These are phyloP conservation scores for Pseudogymnoascus sp. DNA, from an alignment of 2,329 filamentous ascomycete genomes.

Conservation along the genomic window DNA sequence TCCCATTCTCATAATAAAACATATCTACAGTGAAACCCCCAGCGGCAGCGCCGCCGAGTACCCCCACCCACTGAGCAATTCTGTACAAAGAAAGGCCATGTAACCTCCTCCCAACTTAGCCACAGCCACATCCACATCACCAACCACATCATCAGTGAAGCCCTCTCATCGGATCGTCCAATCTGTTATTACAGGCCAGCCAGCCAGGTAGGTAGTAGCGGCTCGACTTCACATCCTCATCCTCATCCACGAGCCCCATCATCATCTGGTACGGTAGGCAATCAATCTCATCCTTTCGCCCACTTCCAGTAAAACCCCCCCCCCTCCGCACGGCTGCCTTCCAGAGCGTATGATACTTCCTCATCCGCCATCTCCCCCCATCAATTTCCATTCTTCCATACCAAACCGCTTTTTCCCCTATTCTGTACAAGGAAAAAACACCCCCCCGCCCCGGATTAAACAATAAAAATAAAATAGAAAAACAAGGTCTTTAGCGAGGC, in stretches of 20 bases:
- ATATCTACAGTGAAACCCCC: not conserved
- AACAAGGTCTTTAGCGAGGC: slow-evolving; percentile 56
- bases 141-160: not conserved
- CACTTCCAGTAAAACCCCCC: not conserved
- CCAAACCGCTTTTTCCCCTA: not conserved
- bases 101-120: not conserved
- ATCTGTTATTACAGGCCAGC: not conserved
- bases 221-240: not conserved
- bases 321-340: not conserved
- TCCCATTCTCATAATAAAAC: not conserved
- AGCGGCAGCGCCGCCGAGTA: not conserved
- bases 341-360: not conserved
- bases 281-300: not conserved
- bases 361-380: not conserved
- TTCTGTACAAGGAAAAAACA: not conserved
- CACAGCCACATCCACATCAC: not conserved
- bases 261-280: not conserved
- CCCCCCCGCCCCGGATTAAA: not conserved
- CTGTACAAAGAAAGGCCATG: not conserved
- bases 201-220: not conserved
- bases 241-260: not conserved
- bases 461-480: not conserved
- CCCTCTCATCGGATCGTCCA: not conserved
- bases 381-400: not conserved
- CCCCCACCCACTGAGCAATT: no score